Base-by-base conservation (phyloP, 768 basidiomycete genomes). In the Boletus rubroflammeus region DNA sequence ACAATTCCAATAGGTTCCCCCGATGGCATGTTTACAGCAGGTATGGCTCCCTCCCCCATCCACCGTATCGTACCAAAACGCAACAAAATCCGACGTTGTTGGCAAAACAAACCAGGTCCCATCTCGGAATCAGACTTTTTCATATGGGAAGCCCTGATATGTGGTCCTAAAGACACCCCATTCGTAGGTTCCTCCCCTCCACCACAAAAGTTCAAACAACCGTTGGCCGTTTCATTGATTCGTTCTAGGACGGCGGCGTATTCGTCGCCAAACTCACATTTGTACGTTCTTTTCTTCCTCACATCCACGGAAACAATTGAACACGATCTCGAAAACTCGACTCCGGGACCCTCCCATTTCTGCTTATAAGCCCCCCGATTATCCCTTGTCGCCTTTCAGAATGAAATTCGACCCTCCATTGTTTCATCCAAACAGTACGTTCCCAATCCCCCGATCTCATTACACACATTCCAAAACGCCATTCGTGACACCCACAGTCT, bases 381-480 rank as follows among this genome's bases (percentile, higher is more conserved):
- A 99, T 73, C 97, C 97, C 31, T 76, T 99, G 64, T 96, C 92
- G 49, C 97, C 97, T 19, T 98, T 98, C 85, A 98, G 94, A 76
- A 98, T 99, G 97, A 93, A 83, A 66, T 99, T 99, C 65, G 94
- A 98, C 42, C 97, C 97, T 3, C 95, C 96, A 3, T 71, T 99
- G 51, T 90, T 98, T 73, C 97, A 99, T 73, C 97, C 97, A 17
- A 99, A 99, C 70, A 89, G 97, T 96, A 61, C 72, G 89, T 74
- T n/a, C 17, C 36, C 35, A 6, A 3, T 6, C 23, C 28, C 5
- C 29, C 29, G 9, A 29, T 29, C 0, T 10, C 29, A 29, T 29
- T 0, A 29, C 34, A 17, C 17, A 3, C 23, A n/a, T 53, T 43
- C 31, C 13, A 8, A 14, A 34, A n/a, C 31, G 25, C 28, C 7